A percentile compares a stretch with the other conserved stretches of the same genome.
phyloP scores from a whole-genome alignment of 352 stramenopile species.

The Phytopythium oedochilum region DNA sequence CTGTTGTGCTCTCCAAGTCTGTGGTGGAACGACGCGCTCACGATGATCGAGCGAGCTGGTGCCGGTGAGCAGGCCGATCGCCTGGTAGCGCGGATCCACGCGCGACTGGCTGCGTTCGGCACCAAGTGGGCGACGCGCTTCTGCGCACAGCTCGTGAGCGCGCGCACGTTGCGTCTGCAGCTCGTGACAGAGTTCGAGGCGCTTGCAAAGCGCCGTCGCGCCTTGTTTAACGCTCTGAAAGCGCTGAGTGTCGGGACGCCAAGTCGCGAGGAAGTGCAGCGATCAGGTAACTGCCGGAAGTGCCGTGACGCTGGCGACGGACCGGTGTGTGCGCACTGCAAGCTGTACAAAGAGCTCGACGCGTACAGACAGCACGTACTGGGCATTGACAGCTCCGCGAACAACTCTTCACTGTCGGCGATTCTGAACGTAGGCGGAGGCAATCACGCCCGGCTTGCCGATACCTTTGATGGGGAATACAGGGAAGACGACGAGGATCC shows the following conservation, averaged over 20 bases:
- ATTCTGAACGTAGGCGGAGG: background rate
- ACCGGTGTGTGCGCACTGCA: conserved; percentile 58
- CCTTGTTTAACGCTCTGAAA: conserved; percentile 30
- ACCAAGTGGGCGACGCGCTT: conserved; percentile 48
- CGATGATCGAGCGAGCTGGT: conserved; percentile 19
- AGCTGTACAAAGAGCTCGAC: conserved; percentile 60
- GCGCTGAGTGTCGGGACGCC: conserved; percentile 30
- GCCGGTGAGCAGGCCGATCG: conserved; percentile 9
- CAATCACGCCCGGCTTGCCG: background rate
- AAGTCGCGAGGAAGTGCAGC: conserved; percentile 38
- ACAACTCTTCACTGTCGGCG: background rate
- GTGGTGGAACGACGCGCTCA: conserved; percentile 51
- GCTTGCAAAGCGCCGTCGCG: conserved; percentile 26
- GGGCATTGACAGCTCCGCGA: conserved; percentile 32
- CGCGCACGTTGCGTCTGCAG: conserved; percentile 38
- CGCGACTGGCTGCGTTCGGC: conserved; percentile 30
- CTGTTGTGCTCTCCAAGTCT: conserved; percentile 27
- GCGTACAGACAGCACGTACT: conserved; percentile 51
- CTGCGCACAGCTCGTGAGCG: conserved; percentile 33
- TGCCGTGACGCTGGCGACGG: conserved; percentile 56
- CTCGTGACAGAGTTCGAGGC: conserved; percentile 47
- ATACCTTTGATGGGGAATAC: conserved; percentile 10
- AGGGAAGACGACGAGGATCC: conserved; percentile 9
- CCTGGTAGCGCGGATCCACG: conserved; percentile 41
- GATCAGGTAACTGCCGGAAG: conserved; percentile 62